Base-by-base conservation (phyloP, 106 monocot genomes). In the Agapanthus africanus region DNA sequence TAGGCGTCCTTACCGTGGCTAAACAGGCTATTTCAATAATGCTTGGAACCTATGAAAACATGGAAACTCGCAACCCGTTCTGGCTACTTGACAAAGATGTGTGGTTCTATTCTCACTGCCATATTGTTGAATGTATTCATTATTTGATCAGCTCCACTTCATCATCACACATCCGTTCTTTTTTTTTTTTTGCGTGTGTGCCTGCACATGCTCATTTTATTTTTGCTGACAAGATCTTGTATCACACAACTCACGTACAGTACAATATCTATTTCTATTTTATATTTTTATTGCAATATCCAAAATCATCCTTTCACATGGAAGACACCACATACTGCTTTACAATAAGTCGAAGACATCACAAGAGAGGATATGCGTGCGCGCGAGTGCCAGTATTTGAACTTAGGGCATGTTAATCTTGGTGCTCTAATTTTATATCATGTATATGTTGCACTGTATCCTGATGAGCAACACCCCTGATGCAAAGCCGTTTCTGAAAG, bases 71-170 rank as follows among this genome's bases (percentile, higher is more conserved):
- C 27, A 77, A 84, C 67, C 99, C 79, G 70, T 99, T 99, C 69
- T 99, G 99, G 99, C 66, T 99, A 68, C 86, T 99, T 67, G 97
- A 99, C 65, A 99, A 99, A 87, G 47, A 93, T 90, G 99, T 99
- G 56, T 18, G 75, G 14, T 65, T 66, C 40, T 25, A 66, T n/a
- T 57, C 27, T 51, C 4, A 40, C 15, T 6, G 23, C 6, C 37
- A 47, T 32, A 26, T 34, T 35, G 33, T 7, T 46, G 6, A 32
- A 71, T 40, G 31, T 34, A 15, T 33, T 70, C 46, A 0, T 32
- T 51, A 50, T 42, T 21, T 47, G 31, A 39, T 23, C 40, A 19
- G 1, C 11, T 63, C 11, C 37, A 63, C 6, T 0, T 63, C n/a
- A 37, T 6, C 0, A 34, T 37, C 37, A 22, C 15, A 34, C 16